Conservation (phyloP, 768 basidiomycete species). For the Termitomyces sp. region DNA sequence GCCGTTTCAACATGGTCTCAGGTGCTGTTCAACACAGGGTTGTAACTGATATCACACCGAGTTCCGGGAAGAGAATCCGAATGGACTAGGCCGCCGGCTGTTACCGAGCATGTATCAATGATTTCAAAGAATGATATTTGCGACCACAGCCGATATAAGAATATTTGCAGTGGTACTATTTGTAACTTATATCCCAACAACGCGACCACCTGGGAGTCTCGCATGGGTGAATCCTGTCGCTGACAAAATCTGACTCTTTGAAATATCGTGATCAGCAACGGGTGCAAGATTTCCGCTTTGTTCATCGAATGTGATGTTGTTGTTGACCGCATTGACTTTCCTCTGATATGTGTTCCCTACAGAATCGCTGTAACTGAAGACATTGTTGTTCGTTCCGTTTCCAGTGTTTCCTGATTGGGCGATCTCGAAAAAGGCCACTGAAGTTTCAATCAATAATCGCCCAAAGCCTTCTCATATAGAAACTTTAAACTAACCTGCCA, state of each 20-base stretch:
- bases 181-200: not conserved
- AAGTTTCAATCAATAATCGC: constrained; percentile 27
- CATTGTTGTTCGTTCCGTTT: constrained; percentile 70
- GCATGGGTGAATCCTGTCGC: constrained; percentile 2
- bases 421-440: constrained; percentile 24
- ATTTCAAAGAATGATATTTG: not conserved
- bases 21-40: constrained; percentile 16
- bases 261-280: not conserved
- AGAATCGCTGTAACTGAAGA: constrained; percentile 56
- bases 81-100: not conserved
- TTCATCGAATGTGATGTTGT: constrained; percentile 6
- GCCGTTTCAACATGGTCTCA: constrained; percentile 9
- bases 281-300: constrained; percentile 8
- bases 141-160: too few relatives aligned
- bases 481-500: constrained; percentile 40
- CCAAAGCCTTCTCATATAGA: constrained; percentile 38
- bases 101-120: not conserved
- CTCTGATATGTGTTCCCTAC: constrained; percentile 57
- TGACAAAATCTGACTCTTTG: not conserved
- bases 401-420: constrained; percentile 43
- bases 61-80: not conserved
- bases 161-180: too few relatives aligned
- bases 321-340: constrained; percentile 6
- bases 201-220: constrained; percentile 20
- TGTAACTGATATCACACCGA: constrained; percentile 7